phyloP scores from a whole-genome alignment of 2,329 filamentous ascomycete genomes.

The Diplodia intermedia region DNA sequence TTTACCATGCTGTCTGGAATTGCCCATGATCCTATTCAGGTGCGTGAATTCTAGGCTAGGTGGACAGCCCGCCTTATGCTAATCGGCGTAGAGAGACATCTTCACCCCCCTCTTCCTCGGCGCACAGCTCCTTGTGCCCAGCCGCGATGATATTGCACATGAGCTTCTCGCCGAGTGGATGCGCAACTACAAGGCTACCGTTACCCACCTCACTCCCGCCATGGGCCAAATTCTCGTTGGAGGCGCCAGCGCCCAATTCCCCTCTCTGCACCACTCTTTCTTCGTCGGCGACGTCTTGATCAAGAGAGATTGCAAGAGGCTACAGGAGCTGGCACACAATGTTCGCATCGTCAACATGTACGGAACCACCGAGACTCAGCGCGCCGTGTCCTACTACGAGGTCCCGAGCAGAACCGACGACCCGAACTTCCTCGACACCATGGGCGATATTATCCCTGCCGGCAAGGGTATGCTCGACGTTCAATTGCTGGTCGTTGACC shows the following conservation, averaged over 20 bases:
- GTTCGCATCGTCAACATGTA: constrained; percentile 84
- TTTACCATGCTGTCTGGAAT: constrained; percentile 89
- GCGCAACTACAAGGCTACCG: constrained; percentile 73
- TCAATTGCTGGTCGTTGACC: constrained; percentile 83
- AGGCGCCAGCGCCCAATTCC: constrained; percentile 78
- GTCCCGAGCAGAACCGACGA: constrained; percentile 71
- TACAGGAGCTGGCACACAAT: constrained; percentile 79
- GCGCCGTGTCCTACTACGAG: constrained; percentile 83
- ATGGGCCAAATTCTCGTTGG: constrained; percentile 97
- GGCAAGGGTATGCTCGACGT: constrained; percentile 89
- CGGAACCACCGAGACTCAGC: constrained; percentile 84
- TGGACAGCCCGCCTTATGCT: neutral
- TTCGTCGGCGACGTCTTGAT: constrained; percentile 93
- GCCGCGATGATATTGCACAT: constrained; percentile 83
- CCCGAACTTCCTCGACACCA: constrained; percentile 66
- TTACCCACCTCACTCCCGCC: constrained; percentile 89
- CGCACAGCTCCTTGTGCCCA: constrained; percentile 77
- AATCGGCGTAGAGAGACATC: constrained; percentile 65
- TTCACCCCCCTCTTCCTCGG: constrained; percentile 91
- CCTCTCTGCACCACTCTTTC: constrained; percentile 78
- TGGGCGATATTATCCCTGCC: constrained; percentile 80
- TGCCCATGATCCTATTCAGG: constrained; percentile 69
- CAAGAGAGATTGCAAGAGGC: constrained; percentile 76
- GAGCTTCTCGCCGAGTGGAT: constrained; percentile 92
- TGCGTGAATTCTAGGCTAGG: neutral